A percentile compares a stretch with the other conserved stretches of the same genome.
Evolutionary conservation across 2,329 filamentous ascomycete species (phyloP).

Genomic region (Microdochium nivale): DNA sequence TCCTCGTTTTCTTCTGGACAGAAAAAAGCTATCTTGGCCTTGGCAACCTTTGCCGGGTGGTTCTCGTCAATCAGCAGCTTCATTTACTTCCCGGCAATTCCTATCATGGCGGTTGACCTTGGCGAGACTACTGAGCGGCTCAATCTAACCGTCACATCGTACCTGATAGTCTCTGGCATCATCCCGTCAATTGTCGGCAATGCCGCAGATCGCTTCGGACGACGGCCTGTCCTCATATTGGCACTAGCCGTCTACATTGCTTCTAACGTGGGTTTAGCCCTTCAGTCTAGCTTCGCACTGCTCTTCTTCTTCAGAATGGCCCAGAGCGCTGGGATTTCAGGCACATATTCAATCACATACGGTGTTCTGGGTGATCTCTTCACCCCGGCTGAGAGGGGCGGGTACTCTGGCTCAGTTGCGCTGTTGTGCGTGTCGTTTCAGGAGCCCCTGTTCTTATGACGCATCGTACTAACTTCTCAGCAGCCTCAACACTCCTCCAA

Average conservation of each 20-base stretch:
- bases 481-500: too few species aligned
- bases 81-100: too few species aligned
- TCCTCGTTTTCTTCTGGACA: too few species aligned
- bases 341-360: too few species aligned
- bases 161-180: constrained; percentile 8
- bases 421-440: too few species aligned
- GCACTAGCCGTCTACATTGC: constrained; percentile 7
- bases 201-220: constrained; percentile 8
- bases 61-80: too few species aligned
- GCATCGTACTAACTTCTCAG: too few species aligned
- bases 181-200: constrained; percentile 5
- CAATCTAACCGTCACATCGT: constrained; percentile 14
- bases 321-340: not conserved
- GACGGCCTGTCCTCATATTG: constrained; percentile 3
- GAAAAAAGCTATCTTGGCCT: too few species aligned
- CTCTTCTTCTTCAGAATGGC: constrained; percentile 8
- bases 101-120: constrained; percentile 6
- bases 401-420: too few species aligned
- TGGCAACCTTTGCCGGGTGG: too few species aligned
- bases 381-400: too few species aligned
- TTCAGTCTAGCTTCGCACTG: constrained; percentile 3
- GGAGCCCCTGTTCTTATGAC: too few species aligned
- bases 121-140: constrained; percentile 7
- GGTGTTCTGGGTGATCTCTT: not conserved
- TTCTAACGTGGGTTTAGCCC: constrained; percentile 8